Evolutionary conservation across 2,329 filamentous ascomycete species (phyloP), one percentile per base, ranked within the genome.

Genomic region (Fusarium nelsonii): DNA sequence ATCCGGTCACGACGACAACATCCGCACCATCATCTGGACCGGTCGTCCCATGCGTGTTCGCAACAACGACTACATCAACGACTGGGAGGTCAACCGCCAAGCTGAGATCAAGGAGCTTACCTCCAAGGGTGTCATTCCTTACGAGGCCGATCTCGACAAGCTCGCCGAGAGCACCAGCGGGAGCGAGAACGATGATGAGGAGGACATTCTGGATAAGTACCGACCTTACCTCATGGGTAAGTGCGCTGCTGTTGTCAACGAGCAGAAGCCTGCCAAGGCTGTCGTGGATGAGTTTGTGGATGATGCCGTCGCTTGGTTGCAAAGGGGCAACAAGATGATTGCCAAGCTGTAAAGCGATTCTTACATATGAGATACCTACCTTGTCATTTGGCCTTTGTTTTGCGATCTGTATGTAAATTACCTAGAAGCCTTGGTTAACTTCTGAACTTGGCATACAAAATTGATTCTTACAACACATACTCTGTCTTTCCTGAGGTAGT

Each of bases 21-120:
- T 98, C 79, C 92, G 93, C 78, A 99, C 96, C 50, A 93, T 98
- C 81, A 99, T 99, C 84, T 99, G 98, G 88, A 99, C 96, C 59
- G 96, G 96, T 58, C 92, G 96, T 61, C 96, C 96, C 36, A 86
- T 99, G 78, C 93, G 96, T 73, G 96, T 99, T 63, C 91, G 94
- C 79, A 96, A 88, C 78, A 99, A 98, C 84, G 81, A 91, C 8
- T 99, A 99, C 82, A 98, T 99, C 77, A 81, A 89, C 78, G 92
- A 97, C 86, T 99, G 96, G 96, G 95, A 99, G 84, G 91, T 91
- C 76, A 96, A 98, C 85, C 92, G 96, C 73, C 85, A 87, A 72
- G 84, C 88, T 39, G 96, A 99, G 86, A 97, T 99, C 81, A 97
- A 94, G 87, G 88, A 97, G 77, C 88, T 99, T 58, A 97, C 94